Evolutionary conservation across 2,329 filamentous ascomycete genomes (phyloP).

Genomic region (Paecilomyces dactylethromorphus): DNA sequence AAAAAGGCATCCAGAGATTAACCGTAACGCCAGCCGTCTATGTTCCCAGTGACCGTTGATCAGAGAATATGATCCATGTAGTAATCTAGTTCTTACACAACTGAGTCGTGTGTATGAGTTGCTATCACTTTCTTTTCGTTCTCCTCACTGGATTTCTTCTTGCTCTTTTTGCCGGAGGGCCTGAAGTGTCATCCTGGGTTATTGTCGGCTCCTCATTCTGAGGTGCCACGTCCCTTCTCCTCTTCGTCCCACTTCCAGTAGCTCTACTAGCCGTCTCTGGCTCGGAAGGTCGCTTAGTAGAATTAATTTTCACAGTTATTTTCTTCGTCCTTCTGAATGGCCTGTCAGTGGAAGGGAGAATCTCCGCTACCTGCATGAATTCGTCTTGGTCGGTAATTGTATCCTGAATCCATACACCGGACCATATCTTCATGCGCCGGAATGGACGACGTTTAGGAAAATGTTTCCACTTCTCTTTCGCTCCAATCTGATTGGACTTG

Average conservation of each 20-base stretch:
- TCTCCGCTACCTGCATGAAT: neutral
- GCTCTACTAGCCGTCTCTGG: neutral
- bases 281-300: neutral
- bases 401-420: neutral
- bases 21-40: neutral
- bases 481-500: neutral
- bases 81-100: neutral
- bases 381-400: neutral
- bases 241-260: neutral
- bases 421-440: constrained; percentile 3
- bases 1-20: neutral
- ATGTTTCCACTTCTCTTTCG: neutral
- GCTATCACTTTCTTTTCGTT: neutral
- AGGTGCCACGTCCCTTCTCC: neutral
- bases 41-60: neutral
- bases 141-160: neutral
- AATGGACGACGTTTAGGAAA: neutral
- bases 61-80: neutral
- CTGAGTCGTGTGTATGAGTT: neutral
- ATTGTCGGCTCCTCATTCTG: neutral
- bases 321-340: neutral
- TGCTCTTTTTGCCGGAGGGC: neutral
- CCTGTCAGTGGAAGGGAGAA: neutral
- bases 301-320: neutral
- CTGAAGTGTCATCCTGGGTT: neutral